These are phyloP conservation scores for Phylloporus rhodoxanthus DNA, from an alignment of 768 basidiomycete species.

Conservation along the genomic window DNA sequence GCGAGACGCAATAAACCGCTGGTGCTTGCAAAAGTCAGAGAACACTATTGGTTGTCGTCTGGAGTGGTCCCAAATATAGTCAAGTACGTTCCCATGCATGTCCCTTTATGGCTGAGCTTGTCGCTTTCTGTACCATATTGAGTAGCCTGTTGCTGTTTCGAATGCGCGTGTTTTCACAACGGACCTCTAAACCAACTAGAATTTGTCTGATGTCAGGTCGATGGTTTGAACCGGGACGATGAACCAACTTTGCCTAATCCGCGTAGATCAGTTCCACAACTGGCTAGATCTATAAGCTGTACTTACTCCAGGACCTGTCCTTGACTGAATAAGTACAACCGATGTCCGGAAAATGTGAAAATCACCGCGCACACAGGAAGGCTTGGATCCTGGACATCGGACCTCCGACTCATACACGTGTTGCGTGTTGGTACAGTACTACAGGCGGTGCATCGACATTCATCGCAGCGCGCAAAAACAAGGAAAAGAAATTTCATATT, in stretches of 20 bases:
- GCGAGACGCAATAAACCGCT: not conserved
- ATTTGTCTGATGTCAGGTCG: slow-evolving; percentile 21
- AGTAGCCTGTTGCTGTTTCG: slow-evolving; percentile 5
- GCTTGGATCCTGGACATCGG: not conserved
- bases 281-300: not conserved
- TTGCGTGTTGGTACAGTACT: not conserved
- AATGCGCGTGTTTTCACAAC: slow-evolving; percentile 3
- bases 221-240: slow-evolving; percentile 1
- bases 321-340: not conserved
- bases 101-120: not conserved
- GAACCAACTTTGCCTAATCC: slow-evolving; percentile 4
- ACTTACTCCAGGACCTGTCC: not conserved
- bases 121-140: not conserved
- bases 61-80: not conserved
- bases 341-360: not conserved
- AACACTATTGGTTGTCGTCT: not conserved
- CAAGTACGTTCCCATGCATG: not conserved
- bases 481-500: not conserved
- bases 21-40: not conserved
- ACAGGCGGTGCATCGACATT: not conserved
- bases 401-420: slow-evolving; percentile 6
- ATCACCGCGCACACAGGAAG: not conserved
- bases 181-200: slow-evolving; percentile 8
- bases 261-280: slow-evolving; percentile 7
- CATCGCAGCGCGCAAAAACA: not conserved